Conservation (phyloP, 2,329 filamentous ascomycete genomes). For the Coniochaeta prunicola region DNA sequence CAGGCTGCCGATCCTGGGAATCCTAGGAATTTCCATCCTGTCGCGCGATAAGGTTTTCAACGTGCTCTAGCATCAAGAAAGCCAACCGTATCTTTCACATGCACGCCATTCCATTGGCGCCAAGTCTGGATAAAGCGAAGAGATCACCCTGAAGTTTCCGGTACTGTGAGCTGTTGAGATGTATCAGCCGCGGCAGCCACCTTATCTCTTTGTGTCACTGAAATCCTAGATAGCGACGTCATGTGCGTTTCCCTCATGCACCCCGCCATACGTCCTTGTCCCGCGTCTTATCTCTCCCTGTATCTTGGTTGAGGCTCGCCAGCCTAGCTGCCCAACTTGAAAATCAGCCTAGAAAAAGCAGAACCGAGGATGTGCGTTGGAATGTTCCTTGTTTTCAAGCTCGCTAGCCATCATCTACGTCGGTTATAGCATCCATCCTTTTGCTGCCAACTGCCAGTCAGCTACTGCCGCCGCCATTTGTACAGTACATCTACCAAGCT, state of each 20-base stretch:
- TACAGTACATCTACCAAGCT: neutral
- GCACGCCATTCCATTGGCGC: neutral
- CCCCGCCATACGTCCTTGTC: slow-evolving; percentile 2
- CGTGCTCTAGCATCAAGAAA: neutral
- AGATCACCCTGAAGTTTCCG: too few relatives aligned
- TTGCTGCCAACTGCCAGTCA: neutral
- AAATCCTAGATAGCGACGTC: neutral
- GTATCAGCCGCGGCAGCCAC: neutral
- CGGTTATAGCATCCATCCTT: neutral
- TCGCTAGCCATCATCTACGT: neutral
- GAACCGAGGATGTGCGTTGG: neutral
- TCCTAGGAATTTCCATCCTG: neutral
- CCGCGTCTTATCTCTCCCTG: neutral
- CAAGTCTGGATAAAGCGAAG: neutral
- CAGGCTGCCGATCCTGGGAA: neutral
- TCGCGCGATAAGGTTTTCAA: neutral
- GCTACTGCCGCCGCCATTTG: neutral
- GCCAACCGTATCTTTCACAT: neutral
- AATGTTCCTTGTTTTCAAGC: neutral
- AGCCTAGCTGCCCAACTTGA: neutral
- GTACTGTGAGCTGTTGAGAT: neutral
- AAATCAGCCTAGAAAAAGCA: neutral
- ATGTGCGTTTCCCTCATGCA: neutral
- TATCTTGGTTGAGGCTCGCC: neutral
- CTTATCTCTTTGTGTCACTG: neutral